A percentile compares a stretch with the other conserved stretches of the same genome.
Evolutionary conservation across 768 basidiomycete species (phyloP).

Genomic region (Russula sp.): DNA sequence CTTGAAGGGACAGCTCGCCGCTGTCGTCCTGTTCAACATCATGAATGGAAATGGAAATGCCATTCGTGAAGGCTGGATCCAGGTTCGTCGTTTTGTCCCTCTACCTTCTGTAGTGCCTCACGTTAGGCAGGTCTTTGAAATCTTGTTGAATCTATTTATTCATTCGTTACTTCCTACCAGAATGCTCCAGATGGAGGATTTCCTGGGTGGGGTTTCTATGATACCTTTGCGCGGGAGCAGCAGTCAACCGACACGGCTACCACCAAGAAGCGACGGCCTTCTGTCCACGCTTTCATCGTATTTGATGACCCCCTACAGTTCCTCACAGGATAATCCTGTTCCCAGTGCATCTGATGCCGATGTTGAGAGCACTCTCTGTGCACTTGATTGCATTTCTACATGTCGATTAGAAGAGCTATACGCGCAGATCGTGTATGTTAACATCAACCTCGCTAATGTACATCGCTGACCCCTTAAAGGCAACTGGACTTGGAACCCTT

Average conservation of each 20-base stretch:
- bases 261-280: constrained; percentile 76
- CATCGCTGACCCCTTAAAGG: constrained; percentile 36
- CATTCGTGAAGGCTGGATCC: constrained; percentile 91
- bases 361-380: constrained; percentile 88
- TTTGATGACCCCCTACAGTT: constrained; percentile 88
- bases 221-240: constrained; percentile 75
- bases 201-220: constrained; percentile 88
- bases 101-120: constrained; percentile 4
- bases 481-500: constrained; percentile 75
- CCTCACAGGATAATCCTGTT: constrained; percentile 66
- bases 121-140: constrained; percentile 80
- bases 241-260: constrained; percentile 52
- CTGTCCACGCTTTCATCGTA: constrained; percentile 93
- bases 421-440: constrained; percentile 77
- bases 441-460: not conserved
- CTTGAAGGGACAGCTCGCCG: constrained; percentile 91
- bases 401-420: constrained; percentile 95
- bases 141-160: constrained; percentile 94
- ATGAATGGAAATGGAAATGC: constrained; percentile 95
- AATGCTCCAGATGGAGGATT: constrained; percentile 98
- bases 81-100: constrained; percentile 42
- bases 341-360: constrained; percentile 88
- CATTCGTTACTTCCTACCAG: constrained; percentile 85
- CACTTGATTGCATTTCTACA: constrained; percentile 91
- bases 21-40: constrained; percentile 95